phyloP scores from a whole-genome alignment of 768 basidiomycete genomes.

The Termitomyces sp. region DNA sequence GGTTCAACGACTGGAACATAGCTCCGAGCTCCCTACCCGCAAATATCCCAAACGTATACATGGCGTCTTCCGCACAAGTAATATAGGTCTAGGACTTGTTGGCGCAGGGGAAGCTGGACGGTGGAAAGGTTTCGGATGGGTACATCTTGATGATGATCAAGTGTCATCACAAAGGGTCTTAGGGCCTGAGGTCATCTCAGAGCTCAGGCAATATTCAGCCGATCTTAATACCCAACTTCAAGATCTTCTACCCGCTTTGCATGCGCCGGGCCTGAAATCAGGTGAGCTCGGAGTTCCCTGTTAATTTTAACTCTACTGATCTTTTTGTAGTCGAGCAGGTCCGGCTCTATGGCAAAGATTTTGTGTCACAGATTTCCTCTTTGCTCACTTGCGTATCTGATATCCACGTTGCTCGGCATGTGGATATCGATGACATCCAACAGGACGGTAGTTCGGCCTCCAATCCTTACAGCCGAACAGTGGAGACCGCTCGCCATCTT shows the following conservation, averaged over 20 bases:
- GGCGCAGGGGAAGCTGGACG: conserved; percentile 71
- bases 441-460: conserved; percentile 41
- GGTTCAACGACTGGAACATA: conserved; percentile 53
- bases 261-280: conserved; percentile 26
- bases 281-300: conserved; percentile 22
- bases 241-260: conserved; percentile 27
- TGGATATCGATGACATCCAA: conserved; percentile 76
- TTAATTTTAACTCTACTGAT: not conserved
- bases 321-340: conserved; percentile 32
- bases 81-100: conserved; percentile 71
- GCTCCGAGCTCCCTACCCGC: conserved; percentile 17
- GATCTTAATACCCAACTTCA: conserved; percentile 47
- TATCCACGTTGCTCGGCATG: conserved; percentile 72
- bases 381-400: conserved; percentile 59
- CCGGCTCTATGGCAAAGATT: conserved; percentile 37
- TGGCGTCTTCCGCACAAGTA: conserved; percentile 54
- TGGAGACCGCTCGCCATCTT: conserved; percentile 62
- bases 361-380: conserved; percentile 49
- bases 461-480: conserved; percentile 53
- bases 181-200: conserved; percentile 44
- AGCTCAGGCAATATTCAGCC: conserved; percentile 41
- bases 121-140: conserved; percentile 88
- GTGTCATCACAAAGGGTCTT: conserved; percentile 43
- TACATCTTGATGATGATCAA: conserved; percentile 45
- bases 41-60: conserved; percentile 48